Conservation (phyloP, 78 protist species). For the Dictyostelium intermedium region DNA sequence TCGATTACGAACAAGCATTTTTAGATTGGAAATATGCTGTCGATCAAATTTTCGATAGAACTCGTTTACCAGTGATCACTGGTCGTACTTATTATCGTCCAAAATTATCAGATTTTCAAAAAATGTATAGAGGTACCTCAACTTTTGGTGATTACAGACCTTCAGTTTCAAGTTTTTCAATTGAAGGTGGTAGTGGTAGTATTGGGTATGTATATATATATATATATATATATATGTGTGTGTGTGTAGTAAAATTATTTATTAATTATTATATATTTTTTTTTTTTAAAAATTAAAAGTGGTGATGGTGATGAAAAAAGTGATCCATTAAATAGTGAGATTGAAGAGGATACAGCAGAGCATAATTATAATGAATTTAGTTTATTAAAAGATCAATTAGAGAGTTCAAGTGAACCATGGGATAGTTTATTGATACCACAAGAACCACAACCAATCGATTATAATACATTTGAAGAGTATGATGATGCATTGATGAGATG, state of each 20-base stretch:
- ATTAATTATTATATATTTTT: not conserved
- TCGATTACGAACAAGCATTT: constrained; percentile 70
- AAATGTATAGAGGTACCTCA: not conserved
- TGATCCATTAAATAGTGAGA: constrained; percentile 27
- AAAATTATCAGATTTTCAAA: constrained; percentile 9
- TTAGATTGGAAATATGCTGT: constrained; percentile 54
- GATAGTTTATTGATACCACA: constrained; percentile 38
- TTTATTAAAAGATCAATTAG: not conserved
- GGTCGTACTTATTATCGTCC: constrained; percentile 66
- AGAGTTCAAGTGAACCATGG: constrained; percentile 48
- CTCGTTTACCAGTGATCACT: constrained; percentile 5
- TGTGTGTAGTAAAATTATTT: no score
- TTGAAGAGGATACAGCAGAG: constrained; percentile 31
- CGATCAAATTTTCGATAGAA: constrained; percentile 29
- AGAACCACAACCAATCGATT: constrained; percentile 75
- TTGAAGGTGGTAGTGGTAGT: constrained; percentile 7
- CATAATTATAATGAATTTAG: constrained; percentile 7
- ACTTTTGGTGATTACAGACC: constrained; percentile 57
- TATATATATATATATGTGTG: not conserved
- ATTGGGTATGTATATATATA: not conserved
- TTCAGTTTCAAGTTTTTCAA: constrained; percentile 39
- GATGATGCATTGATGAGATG: constrained; percentile 52
- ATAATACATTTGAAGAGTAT: constrained; percentile 68
- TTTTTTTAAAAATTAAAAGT: not conserved
- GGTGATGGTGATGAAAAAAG: constrained; percentile 17